phyloP scores from a whole-genome alignment of 2,329 filamentous ascomycete genomes.

The Berkeleyomyces basicola region DNA sequence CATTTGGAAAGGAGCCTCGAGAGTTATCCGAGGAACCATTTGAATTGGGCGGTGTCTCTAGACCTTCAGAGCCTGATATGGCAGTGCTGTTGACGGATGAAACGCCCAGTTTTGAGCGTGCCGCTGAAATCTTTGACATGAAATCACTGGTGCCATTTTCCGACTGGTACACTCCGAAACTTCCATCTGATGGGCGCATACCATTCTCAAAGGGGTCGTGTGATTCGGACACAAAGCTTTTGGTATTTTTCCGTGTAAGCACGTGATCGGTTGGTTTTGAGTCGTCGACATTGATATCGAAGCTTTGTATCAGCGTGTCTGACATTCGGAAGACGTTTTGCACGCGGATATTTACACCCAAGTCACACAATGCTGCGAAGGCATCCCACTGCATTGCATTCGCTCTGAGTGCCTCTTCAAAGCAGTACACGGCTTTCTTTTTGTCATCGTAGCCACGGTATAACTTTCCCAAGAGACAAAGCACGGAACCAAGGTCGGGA shows the following conservation, averaged over 20 bases:
- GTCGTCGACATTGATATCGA: conserved; percentile 22
- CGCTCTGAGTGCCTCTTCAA: conserved; percentile 71
- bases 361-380: conserved; percentile 75
- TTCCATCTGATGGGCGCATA: conserved; percentile 3
- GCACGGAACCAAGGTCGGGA: conserved; percentile 72
- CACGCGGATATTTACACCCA: conserved; percentile 64
- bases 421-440: conserved; percentile 69
- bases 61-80: conserved; percentile 32
- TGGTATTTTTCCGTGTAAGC: conserved; percentile 12
- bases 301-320: conserved; percentile 31
- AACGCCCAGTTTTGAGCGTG: conserved; percentile 26
- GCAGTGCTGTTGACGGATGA: conserved; percentile 18
- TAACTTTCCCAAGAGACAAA: conserved; percentile 72
- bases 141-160: conserved; percentile 25
- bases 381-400: conserved; percentile 99
- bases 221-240: conserved; percentile 9
- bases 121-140: conserved; percentile 37
- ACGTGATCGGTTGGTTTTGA: conserved; percentile 9
- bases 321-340: conserved; percentile 74
- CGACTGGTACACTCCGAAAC: conserved; percentile 13
- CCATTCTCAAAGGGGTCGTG: conserved; percentile 35
- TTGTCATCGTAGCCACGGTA: conserved; percentile 70
- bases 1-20: conserved; percentile 21
- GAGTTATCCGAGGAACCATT: conserved; percentile 8
- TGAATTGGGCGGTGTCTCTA: conserved; percentile 40